These are phyloP conservation scores for Aspergillus nanangensis DNA, from an alignment of 495 filamentous ascomycete genomes.

Conservation along the genomic window DNA sequence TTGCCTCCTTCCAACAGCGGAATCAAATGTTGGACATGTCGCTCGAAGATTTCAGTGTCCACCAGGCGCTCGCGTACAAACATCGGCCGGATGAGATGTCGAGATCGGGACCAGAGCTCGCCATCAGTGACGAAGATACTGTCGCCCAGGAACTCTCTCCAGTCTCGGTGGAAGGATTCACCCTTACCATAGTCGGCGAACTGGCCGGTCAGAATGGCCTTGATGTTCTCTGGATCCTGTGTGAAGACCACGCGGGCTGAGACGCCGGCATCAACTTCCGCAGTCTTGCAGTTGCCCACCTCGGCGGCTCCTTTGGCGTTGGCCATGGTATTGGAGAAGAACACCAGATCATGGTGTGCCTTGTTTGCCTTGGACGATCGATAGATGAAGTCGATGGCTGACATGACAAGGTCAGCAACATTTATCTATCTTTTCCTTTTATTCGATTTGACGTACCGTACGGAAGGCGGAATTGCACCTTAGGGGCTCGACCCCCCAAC, in stretches of 20 bases:
- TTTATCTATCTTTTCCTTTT: neutral
- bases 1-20: constrained; percentile 48
- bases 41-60: constrained; percentile 76
- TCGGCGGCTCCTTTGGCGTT: constrained; percentile 24
- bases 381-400: constrained; percentile 61
- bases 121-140: constrained; percentile 79
- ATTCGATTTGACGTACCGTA: constrained; percentile 23
- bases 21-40: constrained; percentile 66
- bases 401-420: constrained; percentile 2
- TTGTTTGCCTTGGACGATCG: constrained; percentile 44
- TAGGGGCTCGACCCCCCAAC: constrained; percentile 32
- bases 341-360: constrained; percentile 49
- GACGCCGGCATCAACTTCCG: constrained; percentile 53
- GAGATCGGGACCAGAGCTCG: constrained; percentile 65
- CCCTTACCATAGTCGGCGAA: constrained; percentile 71
- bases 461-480: constrained; percentile 28
- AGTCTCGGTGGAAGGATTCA: constrained; percentile 61
- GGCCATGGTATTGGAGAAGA: constrained; percentile 53
- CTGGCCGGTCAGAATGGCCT: constrained; percentile 75
- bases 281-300: constrained; percentile 43
- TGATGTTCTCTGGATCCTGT: constrained; percentile 60
- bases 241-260: constrained; percentile 58
- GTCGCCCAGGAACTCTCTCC: constrained; percentile 71
- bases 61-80: constrained; percentile 78
- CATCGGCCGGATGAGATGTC: constrained; percentile 76